phyloP scores from a whole-genome alignment of 2,329 filamentous ascomycete genomes.

The Exophiala sp. region DNA sequence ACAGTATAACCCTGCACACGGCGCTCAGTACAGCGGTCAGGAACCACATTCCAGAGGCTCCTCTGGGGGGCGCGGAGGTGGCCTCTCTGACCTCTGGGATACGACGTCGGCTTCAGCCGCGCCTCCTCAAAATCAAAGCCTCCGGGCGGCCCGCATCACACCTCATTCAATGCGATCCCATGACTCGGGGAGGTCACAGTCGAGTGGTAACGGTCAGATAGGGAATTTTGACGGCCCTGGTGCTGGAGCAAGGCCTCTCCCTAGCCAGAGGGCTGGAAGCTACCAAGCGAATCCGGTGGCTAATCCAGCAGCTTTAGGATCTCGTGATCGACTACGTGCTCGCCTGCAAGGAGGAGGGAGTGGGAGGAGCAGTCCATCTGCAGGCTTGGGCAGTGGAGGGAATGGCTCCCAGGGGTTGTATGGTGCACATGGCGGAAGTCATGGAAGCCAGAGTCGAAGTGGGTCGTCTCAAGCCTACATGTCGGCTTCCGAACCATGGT shows the following conservation, averaged over 20 bases:
- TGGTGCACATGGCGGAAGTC: conserved; percentile 10
- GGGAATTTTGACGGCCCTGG: conserved; percentile 19
- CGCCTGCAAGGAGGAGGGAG: conserved; percentile 61
- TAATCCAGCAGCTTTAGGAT: conserved; percentile 33
- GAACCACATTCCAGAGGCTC: conserved; percentile 32
- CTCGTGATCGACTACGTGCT: conserved; percentile 63
- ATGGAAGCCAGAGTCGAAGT: conserved; percentile 8
- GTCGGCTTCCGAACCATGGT: conserved; percentile 29
- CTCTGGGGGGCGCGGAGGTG: conserved; percentile 41
- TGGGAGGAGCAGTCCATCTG: conserved; percentile 25
- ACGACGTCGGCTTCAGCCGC: conserved; percentile 30
- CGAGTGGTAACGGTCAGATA: conserved; percentile 10
- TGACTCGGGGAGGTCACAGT: conserved; percentile 17
- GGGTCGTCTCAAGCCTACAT: conserved; percentile 25
- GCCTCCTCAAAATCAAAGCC: conserved; percentile 26
- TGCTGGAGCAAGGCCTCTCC: conserved; percentile 53
- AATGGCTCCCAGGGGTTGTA: conserved; percentile 15
- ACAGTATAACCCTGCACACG: conserved; percentile 41
- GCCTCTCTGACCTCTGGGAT: conserved; percentile 57
- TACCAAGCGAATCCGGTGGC: conserved; percentile 55
- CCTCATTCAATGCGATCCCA: conserved; percentile 26
- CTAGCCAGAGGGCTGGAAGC: conserved; percentile 67
- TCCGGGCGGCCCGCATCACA: conserved; percentile 31
- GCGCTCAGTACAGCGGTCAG: conserved; percentile 30
- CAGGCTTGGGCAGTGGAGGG: conserved; percentile 13